These are phyloP conservation scores for Curvularia verruculosa DNA, from an alignment of 2,329 filamentous ascomycete genomes.

Conservation along the genomic window DNA sequence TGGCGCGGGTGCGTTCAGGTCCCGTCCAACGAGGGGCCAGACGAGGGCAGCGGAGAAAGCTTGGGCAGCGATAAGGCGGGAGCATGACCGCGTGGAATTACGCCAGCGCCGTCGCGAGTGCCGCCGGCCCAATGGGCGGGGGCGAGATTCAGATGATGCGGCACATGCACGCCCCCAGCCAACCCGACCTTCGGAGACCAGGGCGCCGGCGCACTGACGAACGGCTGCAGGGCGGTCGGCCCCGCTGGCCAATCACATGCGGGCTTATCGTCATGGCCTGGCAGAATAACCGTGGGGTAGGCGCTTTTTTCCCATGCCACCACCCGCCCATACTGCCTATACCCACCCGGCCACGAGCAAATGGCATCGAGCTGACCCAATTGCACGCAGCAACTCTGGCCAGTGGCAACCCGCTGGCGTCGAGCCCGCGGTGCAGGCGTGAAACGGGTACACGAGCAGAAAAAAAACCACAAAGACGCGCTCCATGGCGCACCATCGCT, in stretches of 20 bases:
- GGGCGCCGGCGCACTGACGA: constrained; percentile 30
- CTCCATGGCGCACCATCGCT: neutral
- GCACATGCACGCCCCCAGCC: constrained; percentile 36
- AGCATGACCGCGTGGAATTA: constrained; percentile 47
- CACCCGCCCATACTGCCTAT: constrained; percentile 28
- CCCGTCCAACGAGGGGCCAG: constrained; percentile 34
- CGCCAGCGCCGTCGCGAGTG: constrained; percentile 28
- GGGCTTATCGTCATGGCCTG: constrained; percentile 34
- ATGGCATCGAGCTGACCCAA: neutral
- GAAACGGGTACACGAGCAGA: no score
- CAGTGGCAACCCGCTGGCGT: neutral
- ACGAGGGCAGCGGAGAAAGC: constrained; percentile 12
- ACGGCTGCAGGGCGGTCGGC: constrained; percentile 29
- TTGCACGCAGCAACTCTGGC: neutral
- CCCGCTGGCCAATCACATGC: constrained; percentile 27
- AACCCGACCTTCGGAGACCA: constrained; percentile 40
- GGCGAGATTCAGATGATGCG: constrained; percentile 30
- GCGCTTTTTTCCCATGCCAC: constrained; percentile 38
- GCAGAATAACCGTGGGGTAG: constrained; percentile 49
- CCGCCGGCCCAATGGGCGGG: constrained; percentile 37
- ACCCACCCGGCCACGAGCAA: constrained; percentile 26
- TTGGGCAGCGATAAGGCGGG: constrained; percentile 39
- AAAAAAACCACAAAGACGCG: neutral
- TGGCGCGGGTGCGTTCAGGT: constrained; percentile 31
- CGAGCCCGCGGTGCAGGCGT: no score